Conservation (phyloP, 192 early-diverging fungal species). For the Physocladia obscura region DNA sequence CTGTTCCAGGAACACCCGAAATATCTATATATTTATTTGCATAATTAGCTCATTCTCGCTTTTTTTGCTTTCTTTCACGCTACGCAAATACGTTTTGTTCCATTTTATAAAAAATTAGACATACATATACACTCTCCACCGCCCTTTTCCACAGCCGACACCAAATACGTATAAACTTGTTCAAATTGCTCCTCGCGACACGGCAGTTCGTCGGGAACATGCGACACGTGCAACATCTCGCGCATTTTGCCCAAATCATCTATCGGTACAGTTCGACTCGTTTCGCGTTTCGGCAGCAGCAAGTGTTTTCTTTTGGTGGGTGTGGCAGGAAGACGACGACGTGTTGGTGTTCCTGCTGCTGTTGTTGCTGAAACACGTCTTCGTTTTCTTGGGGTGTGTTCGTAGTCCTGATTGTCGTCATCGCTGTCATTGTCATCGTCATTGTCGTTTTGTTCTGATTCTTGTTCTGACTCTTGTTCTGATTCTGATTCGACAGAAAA, state of each 20-base stretch:
- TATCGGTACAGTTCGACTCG: background rate
- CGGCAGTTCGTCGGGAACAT: slow-evolving; percentile 87
- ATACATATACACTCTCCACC: slow-evolving; percentile 84
- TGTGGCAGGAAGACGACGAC: background rate
- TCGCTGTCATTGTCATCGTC: slow-evolving; percentile 5
- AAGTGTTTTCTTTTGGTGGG: background rate
- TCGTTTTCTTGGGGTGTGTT: background rate
- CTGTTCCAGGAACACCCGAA: slow-evolving; percentile 94
- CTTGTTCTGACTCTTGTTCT: background rate
- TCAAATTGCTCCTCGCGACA: slow-evolving; percentile 91
- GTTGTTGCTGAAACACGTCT: background rate
- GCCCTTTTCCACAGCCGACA: slow-evolving; percentile 77
- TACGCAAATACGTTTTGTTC: background rate
- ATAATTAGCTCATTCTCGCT: background rate
- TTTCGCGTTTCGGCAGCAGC: background rate
- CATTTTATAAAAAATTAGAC: slow-evolving; percentile 16
- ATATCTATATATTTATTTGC: slow-evolving; percentile 60
- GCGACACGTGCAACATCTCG: slow-evolving; percentile 82
- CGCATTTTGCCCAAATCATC: slow-evolving; percentile 51
- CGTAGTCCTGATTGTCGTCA: background rate
- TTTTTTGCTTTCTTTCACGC: background rate
- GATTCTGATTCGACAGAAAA: background rate
- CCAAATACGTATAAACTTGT: slow-evolving; percentile 72
- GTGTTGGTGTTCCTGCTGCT: background rate
- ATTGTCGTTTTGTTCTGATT: background rate